Evolutionary conservation across 148 eudicot genomes (phyloP).

Genomic region (Chenopodium berlandieri): DNA sequence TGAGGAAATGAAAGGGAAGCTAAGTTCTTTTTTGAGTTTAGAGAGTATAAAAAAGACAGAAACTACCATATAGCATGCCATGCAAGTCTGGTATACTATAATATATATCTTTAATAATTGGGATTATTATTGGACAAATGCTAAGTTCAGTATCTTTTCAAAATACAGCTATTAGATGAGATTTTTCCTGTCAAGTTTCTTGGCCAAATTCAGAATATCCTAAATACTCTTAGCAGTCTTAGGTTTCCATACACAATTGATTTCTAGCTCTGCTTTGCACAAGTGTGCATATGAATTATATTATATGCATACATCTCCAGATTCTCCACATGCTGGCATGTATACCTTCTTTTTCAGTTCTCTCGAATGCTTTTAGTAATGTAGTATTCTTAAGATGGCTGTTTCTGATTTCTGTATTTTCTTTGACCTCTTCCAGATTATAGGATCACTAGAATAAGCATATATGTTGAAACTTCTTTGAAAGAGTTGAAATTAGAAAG

Average conservation of each 20-base stretch:
- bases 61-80: not conserved
- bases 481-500: not conserved
- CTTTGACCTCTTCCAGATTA: not conserved
- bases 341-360: not conserved
- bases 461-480: not conserved
- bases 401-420: not conserved
- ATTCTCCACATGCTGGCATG: not conserved
- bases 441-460: not conserved
- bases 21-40: not conserved
- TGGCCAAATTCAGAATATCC: too few relatives aligned
- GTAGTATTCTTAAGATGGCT: not conserved
- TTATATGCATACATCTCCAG: not conserved
- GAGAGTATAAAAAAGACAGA: not conserved
- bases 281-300: not conserved
- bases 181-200: not conserved
- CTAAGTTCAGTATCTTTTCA: not conserved
- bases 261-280: not conserved
- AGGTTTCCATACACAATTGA: not conserved
- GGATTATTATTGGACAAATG: not conserved
- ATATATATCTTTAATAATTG: not conserved
- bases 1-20: not conserved
- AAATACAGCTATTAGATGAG: not conserved
- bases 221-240: not conserved
- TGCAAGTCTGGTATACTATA: not conserved
- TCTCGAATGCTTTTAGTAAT: not conserved